These are phyloP conservation scores for Phanerochaete sordida DNA, from an alignment of 768 basidiomycete genomes.

Conservation along the genomic window DNA sequence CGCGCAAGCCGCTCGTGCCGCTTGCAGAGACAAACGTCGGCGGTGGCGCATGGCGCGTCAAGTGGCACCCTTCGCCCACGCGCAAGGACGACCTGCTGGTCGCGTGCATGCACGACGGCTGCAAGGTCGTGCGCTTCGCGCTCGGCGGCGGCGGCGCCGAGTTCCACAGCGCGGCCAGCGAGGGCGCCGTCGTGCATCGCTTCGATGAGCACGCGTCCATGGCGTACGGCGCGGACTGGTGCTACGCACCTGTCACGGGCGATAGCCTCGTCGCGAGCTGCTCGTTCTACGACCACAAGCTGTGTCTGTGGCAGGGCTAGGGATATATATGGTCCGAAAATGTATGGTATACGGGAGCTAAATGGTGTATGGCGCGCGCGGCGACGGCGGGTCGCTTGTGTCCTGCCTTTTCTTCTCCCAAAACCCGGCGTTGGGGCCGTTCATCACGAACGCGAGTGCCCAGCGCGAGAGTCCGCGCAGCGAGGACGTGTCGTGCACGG, in stretches of 20 bases:
- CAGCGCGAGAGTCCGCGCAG: constrained; percentile 74
- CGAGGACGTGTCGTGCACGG: constrained; percentile 55
- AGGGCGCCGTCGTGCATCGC: constrained; percentile 43
- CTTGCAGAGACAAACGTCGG: constrained; percentile 65
- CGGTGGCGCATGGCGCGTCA: constrained; percentile 94
- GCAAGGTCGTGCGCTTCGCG: constrained; percentile 70
- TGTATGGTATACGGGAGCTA: background rate
- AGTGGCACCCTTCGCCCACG: constrained; percentile 83
- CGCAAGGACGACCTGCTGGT: constrained; percentile 76
- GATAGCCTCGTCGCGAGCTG: constrained; percentile 74
- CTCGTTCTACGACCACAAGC: constrained; percentile 90
- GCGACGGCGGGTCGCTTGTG: constrained; percentile 6
- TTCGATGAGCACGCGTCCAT: constrained; percentile 79
- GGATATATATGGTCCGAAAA: background rate
- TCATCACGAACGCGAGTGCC: constrained; percentile 63
- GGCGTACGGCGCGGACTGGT: constrained; percentile 95
- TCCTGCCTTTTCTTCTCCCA: constrained; percentile 36
- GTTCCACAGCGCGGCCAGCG: constrained; percentile 2
- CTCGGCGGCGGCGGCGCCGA: constrained; percentile 3
- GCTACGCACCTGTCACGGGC: constrained; percentile 33
- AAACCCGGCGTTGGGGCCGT: constrained; percentile 52
- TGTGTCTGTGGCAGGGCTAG: constrained; percentile 77
- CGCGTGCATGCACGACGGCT: constrained; percentile 98
- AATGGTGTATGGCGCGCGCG: background rate
- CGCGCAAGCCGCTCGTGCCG: constrained; percentile 58